phyloP scores from a whole-genome alignment of 768 basidiomycete genomes.

The Hygrocybe punicea region DNA sequence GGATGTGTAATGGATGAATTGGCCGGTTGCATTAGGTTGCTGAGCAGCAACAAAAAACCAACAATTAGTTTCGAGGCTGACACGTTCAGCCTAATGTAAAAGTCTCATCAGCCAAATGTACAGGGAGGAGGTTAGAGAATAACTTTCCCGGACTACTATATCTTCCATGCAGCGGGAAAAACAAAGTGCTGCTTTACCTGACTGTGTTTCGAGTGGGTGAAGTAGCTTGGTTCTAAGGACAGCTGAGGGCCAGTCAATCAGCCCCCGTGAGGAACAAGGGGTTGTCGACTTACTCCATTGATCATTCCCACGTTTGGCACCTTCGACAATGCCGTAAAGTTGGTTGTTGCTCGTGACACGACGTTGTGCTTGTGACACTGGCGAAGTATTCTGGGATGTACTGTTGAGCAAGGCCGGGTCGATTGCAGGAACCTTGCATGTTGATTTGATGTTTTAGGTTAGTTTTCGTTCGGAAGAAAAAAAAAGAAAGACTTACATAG shows the following conservation, averaged over 20 bases:
- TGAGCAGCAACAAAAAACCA: slow-evolving; percentile 4
- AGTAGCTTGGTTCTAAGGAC: not conserved
- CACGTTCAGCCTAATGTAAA: slow-evolving; percentile 2
- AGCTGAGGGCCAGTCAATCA: not conserved
- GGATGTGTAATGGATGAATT: slow-evolving; percentile 3
- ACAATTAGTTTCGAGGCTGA: not conserved
- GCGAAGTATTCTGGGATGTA: not conserved
- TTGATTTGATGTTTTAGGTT: not conserved
- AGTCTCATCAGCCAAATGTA: not conserved
- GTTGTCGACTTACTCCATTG: not conserved
- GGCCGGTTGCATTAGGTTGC: not conserved
- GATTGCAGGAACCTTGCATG: not conserved
- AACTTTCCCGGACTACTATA: not conserved
- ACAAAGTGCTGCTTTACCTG: not conserved
- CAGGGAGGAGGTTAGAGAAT: not conserved
- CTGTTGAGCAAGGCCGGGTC: not conserved
- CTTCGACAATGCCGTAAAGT: not conserved
- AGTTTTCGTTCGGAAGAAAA: not conserved
- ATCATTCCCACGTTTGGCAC: slow-evolving; percentile 3
- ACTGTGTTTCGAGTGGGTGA: not conserved
- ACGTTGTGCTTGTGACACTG: not conserved
- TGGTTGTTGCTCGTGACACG: not conserved
- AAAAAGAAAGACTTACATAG: not conserved
- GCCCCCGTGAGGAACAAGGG: not conserved
- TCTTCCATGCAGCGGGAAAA: not conserved